Conservation (phyloP, 2,329 filamentous ascomycete genomes). For the Colletotrichum tropicale region DNA sequence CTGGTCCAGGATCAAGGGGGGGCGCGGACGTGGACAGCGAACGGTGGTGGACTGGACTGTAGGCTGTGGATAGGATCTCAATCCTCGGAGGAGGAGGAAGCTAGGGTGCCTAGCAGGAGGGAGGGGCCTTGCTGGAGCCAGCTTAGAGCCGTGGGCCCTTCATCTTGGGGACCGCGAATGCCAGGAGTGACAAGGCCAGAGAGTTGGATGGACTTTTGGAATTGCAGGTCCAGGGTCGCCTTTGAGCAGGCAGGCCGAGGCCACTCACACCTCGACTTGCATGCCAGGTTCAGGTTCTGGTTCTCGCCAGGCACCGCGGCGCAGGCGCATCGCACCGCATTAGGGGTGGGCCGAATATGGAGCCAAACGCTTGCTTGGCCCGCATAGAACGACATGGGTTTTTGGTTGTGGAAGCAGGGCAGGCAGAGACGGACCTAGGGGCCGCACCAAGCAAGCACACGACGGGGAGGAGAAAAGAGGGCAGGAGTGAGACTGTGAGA, state of each 20-base stretch:
- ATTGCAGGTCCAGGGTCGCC: slow-evolving; percentile 7
- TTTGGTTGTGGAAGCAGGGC: background rate
- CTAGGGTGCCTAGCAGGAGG: background rate
- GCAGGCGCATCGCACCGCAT: slow-evolving; percentile 8
- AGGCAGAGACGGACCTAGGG: background rate
- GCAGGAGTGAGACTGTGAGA: background rate
- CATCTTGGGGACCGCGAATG: slow-evolving; percentile 5
- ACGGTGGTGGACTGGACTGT: background rate
- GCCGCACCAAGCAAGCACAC: background rate
- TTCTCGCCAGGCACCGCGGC: background rate
- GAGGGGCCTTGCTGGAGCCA: background rate
- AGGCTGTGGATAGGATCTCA: slow-evolving; percentile 13
- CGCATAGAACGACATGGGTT: slow-evolving; percentile 2
- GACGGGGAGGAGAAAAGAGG: background rate
- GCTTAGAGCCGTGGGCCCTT: slow-evolving; percentile 15
- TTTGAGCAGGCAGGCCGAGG: background rate
- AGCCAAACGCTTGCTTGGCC: slow-evolving; percentile 16
- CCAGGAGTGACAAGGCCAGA: background rate
- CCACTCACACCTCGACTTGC: background rate
- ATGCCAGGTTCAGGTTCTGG: background rate
- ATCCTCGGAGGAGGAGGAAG: background rate
- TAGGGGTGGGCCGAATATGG: slow-evolving; percentile 1
- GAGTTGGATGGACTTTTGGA: slow-evolving; percentile 1
- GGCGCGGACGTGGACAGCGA: background rate
- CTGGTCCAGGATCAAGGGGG: background rate